Evolutionary conservation across 108 stramenopile genomes (phyloP).

Genomic region (Stephanodiscus triporus): DNA sequence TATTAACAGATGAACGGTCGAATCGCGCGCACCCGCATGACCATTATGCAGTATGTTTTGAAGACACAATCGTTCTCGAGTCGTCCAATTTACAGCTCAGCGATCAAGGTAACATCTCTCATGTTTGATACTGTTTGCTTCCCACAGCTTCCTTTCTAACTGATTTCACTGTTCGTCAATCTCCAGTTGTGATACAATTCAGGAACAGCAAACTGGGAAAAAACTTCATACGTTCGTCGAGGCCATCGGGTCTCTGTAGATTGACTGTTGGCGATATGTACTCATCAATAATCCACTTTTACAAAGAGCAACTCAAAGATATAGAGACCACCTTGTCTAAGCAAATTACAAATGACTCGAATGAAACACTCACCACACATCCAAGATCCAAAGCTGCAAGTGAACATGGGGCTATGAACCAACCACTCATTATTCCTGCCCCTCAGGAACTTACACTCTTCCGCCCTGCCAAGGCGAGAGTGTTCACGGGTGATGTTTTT

Average conservation of each 20-base stretch:
- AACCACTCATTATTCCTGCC: constrained; percentile 26
- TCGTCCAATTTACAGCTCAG: constrained; percentile 39
- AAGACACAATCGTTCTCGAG: constrained; percentile 36
- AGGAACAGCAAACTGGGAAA: constrained; percentile 38
- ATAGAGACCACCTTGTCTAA: constrained; percentile 20
- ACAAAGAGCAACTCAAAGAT: constrained; percentile 27
- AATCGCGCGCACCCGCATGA: constrained; percentile 13
- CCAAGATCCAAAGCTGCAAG: constrained; percentile 5
- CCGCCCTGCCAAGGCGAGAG: constrained; percentile 26
- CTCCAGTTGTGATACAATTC: constrained; percentile 29
- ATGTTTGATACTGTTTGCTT: constrained; percentile 2
- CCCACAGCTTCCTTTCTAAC: neutral
- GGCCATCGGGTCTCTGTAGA: constrained; percentile 32
- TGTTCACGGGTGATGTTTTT: constrained; percentile 18
- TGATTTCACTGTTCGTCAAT: neutral
- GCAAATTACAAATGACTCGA: neutral
- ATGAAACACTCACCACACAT: neutral
- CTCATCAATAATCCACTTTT: constrained; percentile 26
- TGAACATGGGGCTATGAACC: neutral
- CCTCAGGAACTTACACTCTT: constrained; percentile 39
- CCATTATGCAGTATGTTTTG: constrained; percentile 34
- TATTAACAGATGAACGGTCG: constrained; percentile 24
- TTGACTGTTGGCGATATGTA: constrained; percentile 41
- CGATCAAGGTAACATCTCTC: constrained; percentile 31
- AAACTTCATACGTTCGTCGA: constrained; percentile 17